These are phyloP conservation scores for Meripilus lineatus DNA, from an alignment of 1,284 basidiomycete species.

Conservation along the genomic window DNA sequence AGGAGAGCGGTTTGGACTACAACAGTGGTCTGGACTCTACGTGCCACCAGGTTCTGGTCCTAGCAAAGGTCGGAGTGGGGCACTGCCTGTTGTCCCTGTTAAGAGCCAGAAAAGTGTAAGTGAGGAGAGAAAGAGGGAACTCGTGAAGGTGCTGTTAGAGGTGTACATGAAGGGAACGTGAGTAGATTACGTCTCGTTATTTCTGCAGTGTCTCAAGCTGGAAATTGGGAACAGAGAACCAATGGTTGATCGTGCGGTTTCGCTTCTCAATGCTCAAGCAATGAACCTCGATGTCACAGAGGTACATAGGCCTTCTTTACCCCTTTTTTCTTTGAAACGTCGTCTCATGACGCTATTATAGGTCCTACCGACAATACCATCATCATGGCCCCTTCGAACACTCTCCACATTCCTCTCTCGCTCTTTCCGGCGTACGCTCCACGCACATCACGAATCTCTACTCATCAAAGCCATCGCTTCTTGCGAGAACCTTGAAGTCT, in stretches of 20 bases:
- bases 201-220: constrained; percentile 5
- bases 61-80: constrained; percentile 16
- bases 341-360: too few species aligned
- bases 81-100: constrained; percentile 18
- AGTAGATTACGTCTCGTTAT: constrained; percentile 22
- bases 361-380: constrained; percentile 70
- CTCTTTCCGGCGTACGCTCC: constrained; percentile 72
- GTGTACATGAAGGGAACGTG: constrained; percentile 78
- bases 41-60: constrained; percentile 22
- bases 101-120: constrained; percentile 42
- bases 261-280: constrained; percentile 75
- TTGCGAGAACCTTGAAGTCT: constrained; percentile 66
- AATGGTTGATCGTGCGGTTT: constrained; percentile 51
- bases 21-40: constrained; percentile 51
- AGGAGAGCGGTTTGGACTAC: constrained; percentile 47
- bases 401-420: constrained; percentile 76
- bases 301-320: constrained; percentile 37
- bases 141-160: constrained; percentile 69
- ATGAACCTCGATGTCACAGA: constrained; percentile 73
- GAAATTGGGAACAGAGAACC: constrained; percentile 32
- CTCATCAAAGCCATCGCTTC: constrained; percentile 68
- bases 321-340: neutral
- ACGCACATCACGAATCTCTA: constrained; percentile 62
- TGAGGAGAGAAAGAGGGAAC: constrained; percentile 48
- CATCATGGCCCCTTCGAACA: constrained; percentile 67